These are phyloP conservation scores for Ophiostoma ips DNA, from an alignment of 2,329 filamentous ascomycete genomes.

Conservation along the genomic window DNA sequence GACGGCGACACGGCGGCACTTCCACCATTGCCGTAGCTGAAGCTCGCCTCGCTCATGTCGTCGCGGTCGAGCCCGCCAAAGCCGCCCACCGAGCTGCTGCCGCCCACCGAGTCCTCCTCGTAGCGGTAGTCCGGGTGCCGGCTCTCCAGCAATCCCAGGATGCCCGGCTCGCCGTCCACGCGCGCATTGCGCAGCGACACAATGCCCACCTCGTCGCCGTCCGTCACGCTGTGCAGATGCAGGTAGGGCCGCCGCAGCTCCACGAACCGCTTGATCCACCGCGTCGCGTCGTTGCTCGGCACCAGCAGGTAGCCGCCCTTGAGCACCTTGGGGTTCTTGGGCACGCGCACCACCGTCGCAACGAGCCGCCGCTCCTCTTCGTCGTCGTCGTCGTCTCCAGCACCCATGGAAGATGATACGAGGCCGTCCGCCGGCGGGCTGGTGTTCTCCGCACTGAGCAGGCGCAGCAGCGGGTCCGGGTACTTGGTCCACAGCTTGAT, in stretches of 20 bases:
- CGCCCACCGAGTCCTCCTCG: slow-evolving; percentile 4
- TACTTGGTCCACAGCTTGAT: slow-evolving; percentile 52
- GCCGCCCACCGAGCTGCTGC: background rate
- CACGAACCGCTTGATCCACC: slow-evolving; percentile 86
- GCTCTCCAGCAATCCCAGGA: slow-evolving; percentile 57
- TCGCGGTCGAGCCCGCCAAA: slow-evolving; percentile 10
- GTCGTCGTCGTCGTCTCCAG: background rate
- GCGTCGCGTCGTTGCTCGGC: slow-evolving; percentile 64
- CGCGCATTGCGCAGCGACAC: slow-evolving; percentile 80
- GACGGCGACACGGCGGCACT: background rate
- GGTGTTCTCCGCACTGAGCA: slow-evolving; percentile 47
- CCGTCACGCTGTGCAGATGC: slow-evolving; percentile 71
- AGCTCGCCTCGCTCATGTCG: background rate
- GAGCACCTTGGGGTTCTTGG: slow-evolving; percentile 67
- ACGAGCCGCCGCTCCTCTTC: slow-evolving; percentile 48
- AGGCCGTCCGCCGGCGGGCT: slow-evolving; percentile 54
- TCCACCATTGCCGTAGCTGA: background rate
- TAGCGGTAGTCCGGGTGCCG: slow-evolving; percentile 13
- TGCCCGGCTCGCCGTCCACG: slow-evolving; percentile 84
- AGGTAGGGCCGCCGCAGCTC: slow-evolving; percentile 85
- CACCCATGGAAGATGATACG: slow-evolving; percentile 18
- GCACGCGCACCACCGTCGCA: slow-evolving; percentile 61
- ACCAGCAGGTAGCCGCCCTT: slow-evolving; percentile 83
- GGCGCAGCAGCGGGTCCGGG: slow-evolving; percentile 39
- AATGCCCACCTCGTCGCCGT: slow-evolving; percentile 80